Evolutionary conservation across 2,329 filamentous ascomycete genomes (phyloP).

Genomic region (Xylaria sp.): DNA sequence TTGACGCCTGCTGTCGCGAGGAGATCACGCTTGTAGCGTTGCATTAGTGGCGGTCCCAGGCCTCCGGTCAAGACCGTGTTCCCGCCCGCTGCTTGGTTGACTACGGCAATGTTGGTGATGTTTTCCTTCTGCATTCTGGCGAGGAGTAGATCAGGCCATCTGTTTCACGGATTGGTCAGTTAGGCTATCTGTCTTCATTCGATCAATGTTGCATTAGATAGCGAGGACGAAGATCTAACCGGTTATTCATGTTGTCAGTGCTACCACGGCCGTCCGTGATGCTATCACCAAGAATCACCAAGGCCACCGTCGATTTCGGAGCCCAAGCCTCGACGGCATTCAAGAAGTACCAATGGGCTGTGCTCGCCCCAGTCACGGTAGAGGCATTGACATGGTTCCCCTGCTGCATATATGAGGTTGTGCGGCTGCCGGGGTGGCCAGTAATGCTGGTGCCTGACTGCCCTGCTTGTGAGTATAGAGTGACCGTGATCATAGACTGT

Average conservation of each 20-base stretch:
- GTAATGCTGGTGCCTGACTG: constrained; percentile 69
- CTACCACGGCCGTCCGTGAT: constrained; percentile 76
- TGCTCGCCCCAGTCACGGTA: constrained; percentile 56
- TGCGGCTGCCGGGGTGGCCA: constrained; percentile 72
- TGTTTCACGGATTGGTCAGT: constrained; percentile 33
- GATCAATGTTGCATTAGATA: not conserved
- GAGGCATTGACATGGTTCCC: constrained; percentile 66
- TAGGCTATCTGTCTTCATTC: constrained; percentile 20
- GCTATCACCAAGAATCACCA: constrained; percentile 71
- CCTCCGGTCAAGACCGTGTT: constrained; percentile 72
- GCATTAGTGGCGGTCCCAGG: constrained; percentile 69
- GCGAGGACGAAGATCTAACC: constrained; percentile 46
- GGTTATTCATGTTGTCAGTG: constrained; percentile 68
- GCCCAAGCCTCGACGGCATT: constrained; percentile 68
- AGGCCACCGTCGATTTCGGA: constrained; percentile 55
- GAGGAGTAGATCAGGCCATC: constrained; percentile 69
- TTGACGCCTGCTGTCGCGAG: constrained; percentile 66
- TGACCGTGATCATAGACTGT: constrained; percentile 66
- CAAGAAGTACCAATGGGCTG: constrained; percentile 67
- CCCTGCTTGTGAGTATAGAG: constrained; percentile 66
- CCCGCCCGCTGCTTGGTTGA: constrained; percentile 76
- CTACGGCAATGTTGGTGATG: constrained; percentile 63
- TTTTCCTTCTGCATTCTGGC: constrained; percentile 60
- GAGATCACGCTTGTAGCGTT: constrained; percentile 72
- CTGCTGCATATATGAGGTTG: constrained; percentile 67